phyloP scores from a whole-genome alignment of 2,329 filamentous ascomycete species.

The Nemania serpens region DNA sequence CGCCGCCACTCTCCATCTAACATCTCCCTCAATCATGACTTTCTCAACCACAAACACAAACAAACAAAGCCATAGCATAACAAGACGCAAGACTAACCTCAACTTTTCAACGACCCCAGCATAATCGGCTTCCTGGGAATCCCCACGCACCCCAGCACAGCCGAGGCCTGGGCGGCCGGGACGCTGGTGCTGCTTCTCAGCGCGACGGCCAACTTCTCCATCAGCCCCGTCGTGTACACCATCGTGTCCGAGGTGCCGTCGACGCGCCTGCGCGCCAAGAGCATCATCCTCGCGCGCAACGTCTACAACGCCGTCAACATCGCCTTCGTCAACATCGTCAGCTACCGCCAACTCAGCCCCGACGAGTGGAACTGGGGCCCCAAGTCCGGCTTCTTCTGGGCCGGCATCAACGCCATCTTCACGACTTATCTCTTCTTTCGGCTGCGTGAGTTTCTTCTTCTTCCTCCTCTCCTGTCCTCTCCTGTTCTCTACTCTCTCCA shows the following conservation, averaged over 20 bases:
- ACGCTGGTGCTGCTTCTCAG: conserved; percentile 50
- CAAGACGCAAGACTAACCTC: conserved; percentile 2
- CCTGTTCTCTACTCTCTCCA: background rate
- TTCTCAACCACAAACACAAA: background rate
- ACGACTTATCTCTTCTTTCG: conserved; percentile 50
- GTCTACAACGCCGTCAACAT: conserved; percentile 52
- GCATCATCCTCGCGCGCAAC: conserved; percentile 50
- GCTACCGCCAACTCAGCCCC: conserved; percentile 46
- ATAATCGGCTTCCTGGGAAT: conserved; percentile 42
- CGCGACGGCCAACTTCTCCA: conserved; percentile 50
- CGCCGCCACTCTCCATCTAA: background rate
- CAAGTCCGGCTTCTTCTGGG: conserved; percentile 46
- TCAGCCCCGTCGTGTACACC: conserved; percentile 53
- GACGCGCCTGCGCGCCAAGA: conserved; percentile 50
- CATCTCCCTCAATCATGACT: background rate
- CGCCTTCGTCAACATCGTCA: conserved; percentile 44
- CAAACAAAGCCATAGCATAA: background rate
- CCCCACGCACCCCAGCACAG: conserved; percentile 44
- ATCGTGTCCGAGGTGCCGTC: conserved; percentile 55
- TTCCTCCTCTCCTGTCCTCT: background rate
- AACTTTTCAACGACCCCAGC: conserved; percentile 16
- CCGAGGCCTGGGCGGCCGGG: conserved; percentile 48
- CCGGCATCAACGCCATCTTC: conserved; percentile 46
- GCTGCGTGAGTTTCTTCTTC: conserved; percentile 46
- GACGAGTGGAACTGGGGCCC: conserved; percentile 46